phyloP scores from a whole-genome alignment of 768 basidiomycete genomes.

The Dentipellis sp. region DNA sequence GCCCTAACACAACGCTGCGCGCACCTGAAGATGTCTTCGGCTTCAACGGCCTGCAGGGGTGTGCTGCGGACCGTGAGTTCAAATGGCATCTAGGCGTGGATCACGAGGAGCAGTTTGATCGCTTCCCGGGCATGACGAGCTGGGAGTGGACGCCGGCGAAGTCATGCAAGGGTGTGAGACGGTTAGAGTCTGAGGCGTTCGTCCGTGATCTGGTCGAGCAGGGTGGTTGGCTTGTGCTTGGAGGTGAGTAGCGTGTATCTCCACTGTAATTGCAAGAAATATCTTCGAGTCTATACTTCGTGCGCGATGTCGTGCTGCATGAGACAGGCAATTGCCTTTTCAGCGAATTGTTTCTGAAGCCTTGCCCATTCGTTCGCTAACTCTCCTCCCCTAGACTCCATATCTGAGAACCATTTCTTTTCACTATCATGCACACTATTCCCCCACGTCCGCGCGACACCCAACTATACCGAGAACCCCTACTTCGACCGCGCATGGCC shows the following conservation, averaged over 20 bases:
- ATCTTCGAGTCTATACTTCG: neutral
- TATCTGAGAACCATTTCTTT: slow-evolving; percentile 67
- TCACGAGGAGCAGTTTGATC: slow-evolving; percentile 33
- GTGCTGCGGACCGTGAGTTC: slow-evolving; percentile 53
- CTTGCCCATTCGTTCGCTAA: no score
- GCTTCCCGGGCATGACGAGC: slow-evolving; percentile 43
- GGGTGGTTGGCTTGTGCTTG: slow-evolving; percentile 64
- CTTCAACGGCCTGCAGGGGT: slow-evolving; percentile 52
- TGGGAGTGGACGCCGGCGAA: slow-evolving; percentile 46
- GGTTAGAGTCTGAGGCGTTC: slow-evolving; percentile 33
- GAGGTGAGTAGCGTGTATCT: slow-evolving; percentile 28
- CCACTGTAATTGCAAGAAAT: no score
- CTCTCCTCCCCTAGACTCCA: slow-evolving; percentile 36
- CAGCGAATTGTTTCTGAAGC: neutral
- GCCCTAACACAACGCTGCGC: slow-evolving; percentile 24
- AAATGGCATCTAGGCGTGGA: slow-evolving; percentile 56
- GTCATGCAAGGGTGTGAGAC: slow-evolving; percentile 31
- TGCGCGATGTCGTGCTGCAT: neutral
- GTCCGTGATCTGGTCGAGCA: slow-evolving; percentile 51
- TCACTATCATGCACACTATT: slow-evolving; percentile 58
- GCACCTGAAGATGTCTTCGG: slow-evolving; percentile 33
- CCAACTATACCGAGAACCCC: slow-evolving; percentile 43
- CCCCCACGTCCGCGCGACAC: slow-evolving; percentile 58
- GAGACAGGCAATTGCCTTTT: no score
- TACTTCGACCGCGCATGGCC: slow-evolving; percentile 58